Percentiles rank a stretch among this genome's conserved stretches.
Conservation (phyloP, 1,284 basidiomycete species). For the Naganishia sp. region DNA sequence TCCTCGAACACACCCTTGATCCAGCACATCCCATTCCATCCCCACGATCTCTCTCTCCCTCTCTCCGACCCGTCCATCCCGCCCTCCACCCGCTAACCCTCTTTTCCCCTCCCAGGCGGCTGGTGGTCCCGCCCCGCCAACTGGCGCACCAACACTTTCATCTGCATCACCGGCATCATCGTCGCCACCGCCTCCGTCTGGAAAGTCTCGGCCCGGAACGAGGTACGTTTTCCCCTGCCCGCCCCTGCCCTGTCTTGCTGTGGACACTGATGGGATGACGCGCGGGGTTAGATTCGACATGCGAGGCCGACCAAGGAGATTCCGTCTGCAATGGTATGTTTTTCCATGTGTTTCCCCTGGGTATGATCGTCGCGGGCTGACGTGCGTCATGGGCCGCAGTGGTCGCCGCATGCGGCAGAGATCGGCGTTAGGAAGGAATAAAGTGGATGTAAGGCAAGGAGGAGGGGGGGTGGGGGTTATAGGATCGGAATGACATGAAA, state of each 20-base stretch:
- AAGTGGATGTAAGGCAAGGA: background rate
- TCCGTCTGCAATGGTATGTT: constrained; percentile 52
- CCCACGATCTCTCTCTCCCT: background rate
- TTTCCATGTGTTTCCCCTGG: background rate
- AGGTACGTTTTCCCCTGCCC: constrained; percentile 51
- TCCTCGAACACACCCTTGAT: too few species aligned
- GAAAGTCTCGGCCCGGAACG: constrained; percentile 57
- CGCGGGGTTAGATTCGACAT: constrained; percentile 47
- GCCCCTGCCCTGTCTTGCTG: background rate
- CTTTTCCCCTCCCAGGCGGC: constrained; percentile 51
- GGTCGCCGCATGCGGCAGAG: constrained; percentile 33
- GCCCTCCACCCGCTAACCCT: background rate
- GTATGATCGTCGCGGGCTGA: background rate
- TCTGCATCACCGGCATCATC: constrained; percentile 55
- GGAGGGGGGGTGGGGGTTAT: too few species aligned
- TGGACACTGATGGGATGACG: constrained; percentile 14
- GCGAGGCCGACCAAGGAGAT: constrained; percentile 56
- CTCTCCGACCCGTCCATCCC: background rate
- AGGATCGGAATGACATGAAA: too few species aligned
- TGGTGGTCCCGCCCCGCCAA: constrained; percentile 62
- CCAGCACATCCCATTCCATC: too few species aligned
- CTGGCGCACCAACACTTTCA: constrained; percentile 59
- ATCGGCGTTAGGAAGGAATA: constrained; percentile 33
- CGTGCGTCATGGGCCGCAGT: constrained; percentile 9
- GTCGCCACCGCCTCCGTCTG: constrained; percentile 57